phyloP scores from a whole-genome alignment of 2,329 filamentous ascomycete species.

The Furcasterigmium sp. region DNA sequence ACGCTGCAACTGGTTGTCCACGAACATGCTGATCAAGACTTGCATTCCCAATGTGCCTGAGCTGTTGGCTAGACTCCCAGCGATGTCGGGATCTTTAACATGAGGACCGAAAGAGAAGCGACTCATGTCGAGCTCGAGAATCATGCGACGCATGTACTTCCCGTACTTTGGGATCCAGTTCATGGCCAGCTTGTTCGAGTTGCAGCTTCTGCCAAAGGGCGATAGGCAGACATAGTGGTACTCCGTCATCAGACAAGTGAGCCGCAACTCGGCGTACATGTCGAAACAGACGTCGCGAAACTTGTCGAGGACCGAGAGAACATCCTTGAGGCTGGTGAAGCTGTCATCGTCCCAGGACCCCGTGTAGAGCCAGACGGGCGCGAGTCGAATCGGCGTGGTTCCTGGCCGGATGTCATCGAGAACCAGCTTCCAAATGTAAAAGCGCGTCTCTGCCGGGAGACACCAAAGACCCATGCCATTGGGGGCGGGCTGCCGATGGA shows the following conservation, averaged over 20 bases:
- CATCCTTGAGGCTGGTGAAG: constrained; percentile 22
- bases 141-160: constrained; percentile 26
- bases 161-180: constrained; percentile 28
- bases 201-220: constrained; percentile 23
- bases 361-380: constrained; percentile 17
- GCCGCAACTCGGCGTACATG: constrained; percentile 30
- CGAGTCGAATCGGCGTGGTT: constrained; percentile 21
- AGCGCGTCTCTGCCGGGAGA: neutral
- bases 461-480: neutral
- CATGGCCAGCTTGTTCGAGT: constrained; percentile 26
- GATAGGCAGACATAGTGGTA: constrained; percentile 33
- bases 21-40: constrained; percentile 17
- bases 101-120: constrained; percentile 25
- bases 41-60: constrained; percentile 17
- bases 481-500: neutral
- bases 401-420: neutral
- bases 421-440: neutral
- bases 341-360: constrained; percentile 28
- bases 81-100: constrained; percentile 16
- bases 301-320: constrained; percentile 15
- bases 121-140: constrained; percentile 35
- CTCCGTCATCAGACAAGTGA: constrained; percentile 25
- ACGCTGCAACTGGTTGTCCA: constrained; percentile 17
- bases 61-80: neutral
- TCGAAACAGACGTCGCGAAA: constrained; percentile 26